phyloP scores from a whole-genome alignment of 2,329 filamentous ascomycete species.

The Cercospora sp. region DNA sequence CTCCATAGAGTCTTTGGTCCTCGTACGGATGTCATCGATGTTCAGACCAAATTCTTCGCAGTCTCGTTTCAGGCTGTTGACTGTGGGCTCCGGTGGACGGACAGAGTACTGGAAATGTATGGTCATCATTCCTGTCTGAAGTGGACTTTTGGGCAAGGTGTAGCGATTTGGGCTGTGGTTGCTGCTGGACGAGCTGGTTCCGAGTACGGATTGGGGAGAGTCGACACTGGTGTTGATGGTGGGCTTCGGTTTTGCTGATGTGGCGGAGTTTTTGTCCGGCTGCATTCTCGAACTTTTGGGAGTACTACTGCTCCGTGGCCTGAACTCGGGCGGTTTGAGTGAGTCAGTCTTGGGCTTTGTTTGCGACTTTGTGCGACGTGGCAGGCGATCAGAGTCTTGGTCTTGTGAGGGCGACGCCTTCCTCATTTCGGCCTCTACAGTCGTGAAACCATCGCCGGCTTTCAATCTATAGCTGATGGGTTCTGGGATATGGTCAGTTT shows the following conservation, averaged over 20 bases:
- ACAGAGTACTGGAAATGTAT: conserved; percentile 7
- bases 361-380: background rate
- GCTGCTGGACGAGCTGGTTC: background rate
- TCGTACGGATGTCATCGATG: background rate
- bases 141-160: background rate
- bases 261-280: background rate
- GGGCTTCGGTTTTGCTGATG: background rate
- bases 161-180: background rate
- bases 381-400: background rate
- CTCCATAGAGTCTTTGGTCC: conserved; percentile 2
- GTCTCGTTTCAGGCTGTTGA: conserved; percentile 1
- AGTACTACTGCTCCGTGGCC: conserved; percentile 3
- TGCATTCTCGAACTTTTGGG: background rate
- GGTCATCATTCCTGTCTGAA: background rate
- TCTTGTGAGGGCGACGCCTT: background rate
- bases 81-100: background rate
- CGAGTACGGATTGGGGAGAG: background rate
- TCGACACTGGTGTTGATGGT: background rate
- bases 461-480: conserved; percentile 7
- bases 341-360: background rate
- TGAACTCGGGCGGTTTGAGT: background rate
- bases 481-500: background rate
- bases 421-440: conserved; percentile 4
- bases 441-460: background rate
- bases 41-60: background rate